phyloP scores from a whole-genome alignment of 2,329 filamentous ascomycete species.

The Cytospora leucostoma region DNA sequence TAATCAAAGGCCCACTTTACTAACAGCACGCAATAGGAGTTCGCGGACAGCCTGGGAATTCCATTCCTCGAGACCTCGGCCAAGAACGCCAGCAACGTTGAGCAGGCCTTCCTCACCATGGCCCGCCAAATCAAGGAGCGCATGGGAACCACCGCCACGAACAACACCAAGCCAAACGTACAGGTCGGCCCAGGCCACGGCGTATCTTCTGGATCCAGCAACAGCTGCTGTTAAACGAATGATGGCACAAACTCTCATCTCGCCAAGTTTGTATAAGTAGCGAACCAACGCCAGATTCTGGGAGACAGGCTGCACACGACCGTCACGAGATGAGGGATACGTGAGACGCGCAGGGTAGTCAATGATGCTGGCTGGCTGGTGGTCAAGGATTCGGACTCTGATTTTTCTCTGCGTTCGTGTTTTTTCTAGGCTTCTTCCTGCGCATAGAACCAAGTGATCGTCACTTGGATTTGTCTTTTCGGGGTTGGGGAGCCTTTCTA shows the following conservation, averaged over 20 bases:
- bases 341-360: constrained; percentile 25
- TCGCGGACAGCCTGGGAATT: constrained; percentile 97
- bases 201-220: constrained; percentile 81
- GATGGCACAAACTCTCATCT: constrained; percentile 12
- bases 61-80: constrained; percentile 99
- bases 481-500: constrained; percentile 10
- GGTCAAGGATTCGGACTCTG: constrained; percentile 21
- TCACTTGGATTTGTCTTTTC: constrained; percentile 21
- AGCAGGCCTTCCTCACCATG: constrained; percentile 99
- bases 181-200: constrained; percentile 94
- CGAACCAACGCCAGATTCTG: constrained; percentile 21
- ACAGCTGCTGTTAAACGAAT: constrained; percentile 80
- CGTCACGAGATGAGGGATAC: constrained; percentile 28
- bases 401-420: constrained; percentile 16
- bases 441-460: constrained; percentile 28
- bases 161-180: constrained; percentile 98
- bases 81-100: constrained; percentile 99
- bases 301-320: constrained; percentile 23
- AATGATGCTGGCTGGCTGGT: constrained; percentile 16
- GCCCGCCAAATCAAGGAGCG: constrained; percentile 99
- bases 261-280: constrained; percentile 27
- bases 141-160: constrained; percentile 93
- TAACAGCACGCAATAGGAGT: constrained; percentile 65
- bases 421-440: constrained; percentile 21
- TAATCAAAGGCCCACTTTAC: constrained; percentile 24